phyloP scores from a whole-genome alignment of 768 basidiomycete species.

The Galerina sulciceps region DNA sequence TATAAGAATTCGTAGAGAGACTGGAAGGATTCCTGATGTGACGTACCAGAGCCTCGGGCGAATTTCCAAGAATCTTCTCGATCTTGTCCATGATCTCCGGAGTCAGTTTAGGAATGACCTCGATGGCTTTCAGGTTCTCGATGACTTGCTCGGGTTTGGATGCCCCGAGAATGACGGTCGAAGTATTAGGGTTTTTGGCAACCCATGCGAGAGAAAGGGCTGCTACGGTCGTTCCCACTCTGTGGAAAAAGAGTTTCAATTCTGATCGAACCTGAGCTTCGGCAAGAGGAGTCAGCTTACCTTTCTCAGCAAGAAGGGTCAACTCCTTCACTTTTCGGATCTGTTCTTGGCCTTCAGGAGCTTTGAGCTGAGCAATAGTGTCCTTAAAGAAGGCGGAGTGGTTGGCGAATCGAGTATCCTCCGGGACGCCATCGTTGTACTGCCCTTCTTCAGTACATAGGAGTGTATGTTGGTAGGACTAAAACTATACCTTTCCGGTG shows the following conservation, averaged over 20 bases:
- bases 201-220: constrained; percentile 84
- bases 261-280: background rate
- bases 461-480: background rate
- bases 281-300: constrained; percentile 25
- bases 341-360: constrained; percentile 65
- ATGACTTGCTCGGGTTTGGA: constrained; percentile 64
- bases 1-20: background rate
- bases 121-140: constrained; percentile 74
- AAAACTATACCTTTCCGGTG: constrained; percentile 67
- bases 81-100: constrained; percentile 68
- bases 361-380: constrained; percentile 54
- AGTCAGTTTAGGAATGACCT: constrained; percentile 75
- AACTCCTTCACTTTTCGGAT: constrained; percentile 72
- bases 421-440: constrained; percentile 79
- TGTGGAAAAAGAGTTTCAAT: constrained; percentile 7
- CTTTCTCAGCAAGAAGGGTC: constrained; percentile 63
- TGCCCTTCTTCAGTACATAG: constrained; percentile 11
- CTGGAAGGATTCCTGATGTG: background rate
- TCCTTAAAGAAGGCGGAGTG: constrained; percentile 58
- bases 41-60: constrained; percentile 44
- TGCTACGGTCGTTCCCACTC: constrained; percentile 50
- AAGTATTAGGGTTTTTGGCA: constrained; percentile 68
- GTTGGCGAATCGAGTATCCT: constrained; percentile 68
- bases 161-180: constrained; percentile 73
- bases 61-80: constrained; percentile 66